phyloP scores from a whole-genome alignment of 352 stramenopile species.

The Phytophthora niederhauseri region DNA sequence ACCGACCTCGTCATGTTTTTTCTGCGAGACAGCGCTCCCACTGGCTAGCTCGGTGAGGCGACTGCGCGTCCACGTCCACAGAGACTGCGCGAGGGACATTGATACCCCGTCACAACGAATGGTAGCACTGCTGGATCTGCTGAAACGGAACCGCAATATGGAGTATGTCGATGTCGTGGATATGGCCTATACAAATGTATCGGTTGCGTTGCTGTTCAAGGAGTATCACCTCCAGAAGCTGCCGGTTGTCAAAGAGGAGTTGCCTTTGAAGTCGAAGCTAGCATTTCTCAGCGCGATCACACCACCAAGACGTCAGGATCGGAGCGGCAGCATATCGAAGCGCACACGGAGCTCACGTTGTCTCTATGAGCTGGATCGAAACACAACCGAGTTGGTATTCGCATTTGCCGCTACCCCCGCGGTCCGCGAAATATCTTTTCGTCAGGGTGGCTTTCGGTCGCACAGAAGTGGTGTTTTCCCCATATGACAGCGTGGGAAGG shows the following conservation, averaged over 20 bases:
- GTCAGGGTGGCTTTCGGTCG: background rate
- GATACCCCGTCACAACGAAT: background rate
- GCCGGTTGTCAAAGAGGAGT: background rate
- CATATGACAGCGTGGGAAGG: too few species aligned
- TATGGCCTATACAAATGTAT: background rate
- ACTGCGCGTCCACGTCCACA: background rate
- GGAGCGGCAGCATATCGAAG: background rate
- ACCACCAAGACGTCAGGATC: background rate
- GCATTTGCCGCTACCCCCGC: background rate
- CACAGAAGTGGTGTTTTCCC: background rate
- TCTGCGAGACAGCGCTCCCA: background rate
- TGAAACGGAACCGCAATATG: background rate
- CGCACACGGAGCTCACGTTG: background rate
- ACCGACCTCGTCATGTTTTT: background rate
- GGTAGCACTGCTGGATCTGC: background rate
- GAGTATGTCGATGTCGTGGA: background rate
- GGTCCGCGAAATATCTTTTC: background rate
- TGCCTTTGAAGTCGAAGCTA: background rate
- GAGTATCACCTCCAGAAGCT: background rate
- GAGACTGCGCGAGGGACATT: background rate
- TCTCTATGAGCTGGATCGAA: background rate
- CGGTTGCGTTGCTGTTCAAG: background rate
- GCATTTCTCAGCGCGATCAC: background rate
- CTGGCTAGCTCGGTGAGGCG: background rate
- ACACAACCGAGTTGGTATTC: slow-evolving; percentile 1